phyloP scores from a whole-genome alignment of 768 basidiomycete genomes.

The Chiua virens region DNA sequence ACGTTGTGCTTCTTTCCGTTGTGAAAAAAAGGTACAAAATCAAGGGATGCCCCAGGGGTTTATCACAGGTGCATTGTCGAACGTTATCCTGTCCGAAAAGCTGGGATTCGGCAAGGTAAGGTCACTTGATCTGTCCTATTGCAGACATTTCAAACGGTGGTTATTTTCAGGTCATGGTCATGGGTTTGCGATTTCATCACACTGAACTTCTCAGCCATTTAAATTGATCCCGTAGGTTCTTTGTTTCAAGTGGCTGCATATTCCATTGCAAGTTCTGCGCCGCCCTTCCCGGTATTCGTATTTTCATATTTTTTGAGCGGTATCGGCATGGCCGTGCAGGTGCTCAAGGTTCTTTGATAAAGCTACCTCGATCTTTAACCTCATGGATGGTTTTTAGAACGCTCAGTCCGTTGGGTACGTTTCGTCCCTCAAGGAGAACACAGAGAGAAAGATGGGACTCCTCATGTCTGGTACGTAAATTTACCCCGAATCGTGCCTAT shows the following conservation, averaged over 20 bases:
- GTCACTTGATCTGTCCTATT: background rate
- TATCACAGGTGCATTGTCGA: conserved; percentile 43
- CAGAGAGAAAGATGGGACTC: conserved; percentile 67
- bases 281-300: conserved; percentile 65
- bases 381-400: conserved; percentile 42
- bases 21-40: conserved; percentile 16
- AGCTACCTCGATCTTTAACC: background rate
- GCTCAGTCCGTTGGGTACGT: conserved; percentile 75
- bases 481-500: too few species aligned
- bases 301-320: conserved; percentile 48
- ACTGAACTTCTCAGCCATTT: background rate
- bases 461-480: conserved; percentile 45
- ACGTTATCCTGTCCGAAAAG: conserved; percentile 45
- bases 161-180: conserved; percentile 37
- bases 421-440: conserved; percentile 53
- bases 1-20: conserved; percentile 10
- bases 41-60: conserved; percentile 35
- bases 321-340: conserved; percentile 49
- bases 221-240: conserved; percentile 41
- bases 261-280: conserved; percentile 50
- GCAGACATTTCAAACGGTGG: background rate
- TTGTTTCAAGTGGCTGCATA: conserved; percentile 54
- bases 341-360: conserved; percentile 10
- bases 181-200: conserved; percentile 26
- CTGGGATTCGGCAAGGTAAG: conserved; percentile 44